phyloP scores from a whole-genome alignment of 2,329 filamentous ascomycete genomes.

The Didymella segeticola region DNA sequence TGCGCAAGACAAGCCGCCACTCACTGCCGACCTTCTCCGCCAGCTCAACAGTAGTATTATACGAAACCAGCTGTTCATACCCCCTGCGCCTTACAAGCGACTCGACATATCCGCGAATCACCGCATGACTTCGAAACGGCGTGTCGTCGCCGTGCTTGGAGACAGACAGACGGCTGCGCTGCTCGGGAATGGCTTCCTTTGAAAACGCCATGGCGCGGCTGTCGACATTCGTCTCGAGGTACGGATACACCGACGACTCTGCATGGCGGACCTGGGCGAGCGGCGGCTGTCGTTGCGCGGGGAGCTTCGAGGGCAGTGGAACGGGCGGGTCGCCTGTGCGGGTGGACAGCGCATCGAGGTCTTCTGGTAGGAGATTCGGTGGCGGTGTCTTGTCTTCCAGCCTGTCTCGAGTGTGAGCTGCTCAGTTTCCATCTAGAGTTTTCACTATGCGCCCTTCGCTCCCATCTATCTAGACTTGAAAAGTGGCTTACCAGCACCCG shows the following conservation, averaged over 20 bases:
- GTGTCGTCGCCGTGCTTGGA: conserved; percentile 62
- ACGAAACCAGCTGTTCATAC: conserved; percentile 61
- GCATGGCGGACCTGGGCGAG: conserved; percentile 27
- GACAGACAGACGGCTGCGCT: conserved; percentile 51
- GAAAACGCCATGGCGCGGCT: conserved; percentile 66
- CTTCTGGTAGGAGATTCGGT: conserved; percentile 28
- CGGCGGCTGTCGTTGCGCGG: conserved; percentile 24
- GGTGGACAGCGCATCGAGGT: conserved; percentile 26
- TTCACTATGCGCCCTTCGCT: too few species aligned
- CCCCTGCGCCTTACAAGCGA: conserved; percentile 60
- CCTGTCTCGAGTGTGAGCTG: conserved; percentile 23
- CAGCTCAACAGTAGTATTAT: conserved; percentile 67
- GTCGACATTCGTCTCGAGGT: conserved; percentile 71
- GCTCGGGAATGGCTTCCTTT: conserved; percentile 61
- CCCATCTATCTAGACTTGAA: too few species aligned
- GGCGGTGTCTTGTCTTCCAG: conserved; percentile 29
- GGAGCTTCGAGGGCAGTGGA: conserved; percentile 28
- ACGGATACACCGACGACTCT: conserved; percentile 59
- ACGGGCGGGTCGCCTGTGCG: conserved; percentile 29
- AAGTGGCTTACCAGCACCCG: conserved; percentile 64
- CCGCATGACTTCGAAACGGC: conserved; percentile 67
- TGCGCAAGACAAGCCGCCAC: conserved; percentile 59
- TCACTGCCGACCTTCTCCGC: conserved; percentile 60
- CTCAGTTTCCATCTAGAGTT: neutral
- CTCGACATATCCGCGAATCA: conserved; percentile 63